Percentiles rank a stretch among this genome's conserved stretches.
Evolutionary conservation across 805 yeast genomes (phyloP).

Genomic region (Candida railenensis): DNA sequence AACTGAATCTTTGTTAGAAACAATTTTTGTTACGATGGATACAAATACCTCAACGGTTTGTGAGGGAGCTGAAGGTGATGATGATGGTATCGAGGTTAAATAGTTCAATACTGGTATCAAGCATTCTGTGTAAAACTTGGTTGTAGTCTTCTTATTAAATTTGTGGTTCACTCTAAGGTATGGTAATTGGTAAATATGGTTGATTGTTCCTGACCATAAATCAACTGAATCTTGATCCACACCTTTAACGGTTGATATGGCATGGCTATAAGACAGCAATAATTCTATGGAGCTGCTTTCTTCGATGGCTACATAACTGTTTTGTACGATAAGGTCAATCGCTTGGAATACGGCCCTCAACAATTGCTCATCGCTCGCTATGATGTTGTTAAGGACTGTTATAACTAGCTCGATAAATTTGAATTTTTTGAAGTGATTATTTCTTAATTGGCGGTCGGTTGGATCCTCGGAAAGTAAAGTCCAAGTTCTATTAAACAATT

Average conservation of each 20-base stretch:
- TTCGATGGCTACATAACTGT: conserved; percentile 31
- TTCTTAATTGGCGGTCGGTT: conserved; percentile 26
- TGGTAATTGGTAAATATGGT: conserved; percentile 22
- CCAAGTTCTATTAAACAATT: conserved; percentile 45
- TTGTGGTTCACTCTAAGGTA: conserved; percentile 18
- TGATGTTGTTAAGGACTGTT: conserved; percentile 11
- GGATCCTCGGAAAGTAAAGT: conserved; percentile 19
- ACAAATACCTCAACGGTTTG: neutral
- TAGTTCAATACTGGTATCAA: conserved; percentile 5
- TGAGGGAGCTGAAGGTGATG: neutral
- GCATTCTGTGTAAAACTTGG: conserved; percentile 25
- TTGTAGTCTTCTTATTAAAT: conserved; percentile 28
- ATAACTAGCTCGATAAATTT: conserved; percentile 17
- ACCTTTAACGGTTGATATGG: conserved; percentile 4
- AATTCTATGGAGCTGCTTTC: conserved; percentile 28
- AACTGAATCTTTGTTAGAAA: conserved; percentile 14
- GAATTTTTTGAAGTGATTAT: conserved; percentile 38
- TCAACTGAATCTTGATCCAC: neutral
- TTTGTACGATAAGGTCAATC: conserved; percentile 16
- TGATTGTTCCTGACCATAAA: conserved; percentile 25
- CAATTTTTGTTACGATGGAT: conserved; percentile 8
- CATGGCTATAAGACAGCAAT: conserved; percentile 17
- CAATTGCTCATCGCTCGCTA: conserved; percentile 7
- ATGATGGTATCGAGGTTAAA: conserved; percentile 8
- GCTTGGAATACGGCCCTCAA: conserved; percentile 18